Evolutionary conservation across 2,329 filamentous ascomycete species (phyloP).

Genomic region (Sordariomycetes sp.): DNA sequence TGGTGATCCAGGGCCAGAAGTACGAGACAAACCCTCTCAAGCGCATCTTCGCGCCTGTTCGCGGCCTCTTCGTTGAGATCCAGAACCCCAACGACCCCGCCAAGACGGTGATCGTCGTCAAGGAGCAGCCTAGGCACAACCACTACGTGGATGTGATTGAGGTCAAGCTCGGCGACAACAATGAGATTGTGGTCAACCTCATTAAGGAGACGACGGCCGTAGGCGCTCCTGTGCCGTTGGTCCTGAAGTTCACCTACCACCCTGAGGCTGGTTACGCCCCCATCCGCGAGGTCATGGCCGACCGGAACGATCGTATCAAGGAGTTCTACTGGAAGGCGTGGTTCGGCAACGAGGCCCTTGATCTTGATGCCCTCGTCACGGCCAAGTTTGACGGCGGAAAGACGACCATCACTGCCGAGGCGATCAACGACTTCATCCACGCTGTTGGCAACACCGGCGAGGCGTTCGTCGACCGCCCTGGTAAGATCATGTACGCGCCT

Average conservation of each 20-base stretch:
- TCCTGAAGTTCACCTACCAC: constrained; percentile 83
- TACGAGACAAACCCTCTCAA: constrained; percentile 96
- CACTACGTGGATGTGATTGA: constrained; percentile 84
- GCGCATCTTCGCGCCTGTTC: constrained; percentile 75
- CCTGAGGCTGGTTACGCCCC: constrained; percentile 96
- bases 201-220: constrained; percentile 87
- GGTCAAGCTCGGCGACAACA: constrained; percentile 59
- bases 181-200: constrained; percentile 77
- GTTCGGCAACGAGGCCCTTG: constrained; percentile 78
- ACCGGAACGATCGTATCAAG: constrained; percentile 95
- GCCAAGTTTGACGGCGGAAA: constrained; percentile 84
- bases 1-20: constrained; percentile 88
- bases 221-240: constrained; percentile 67
- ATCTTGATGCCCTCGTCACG: constrained; percentile 75
- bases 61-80: constrained; percentile 84
- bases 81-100: constrained; percentile 64
- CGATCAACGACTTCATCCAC: constrained; percentile 98
- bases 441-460: constrained; percentile 96
- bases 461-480: constrained; percentile 89
- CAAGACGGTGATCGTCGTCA: constrained; percentile 75
- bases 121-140: constrained; percentile 75
- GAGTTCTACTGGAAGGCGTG: constrained; percentile 98
- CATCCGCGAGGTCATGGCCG: constrained; percentile 91
- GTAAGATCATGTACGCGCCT: constrained; percentile 85
- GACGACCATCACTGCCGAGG: constrained; percentile 76